Percentiles rank a stretch among this genome's conserved stretches.
phyloP scores from a whole-genome alignment of 331 rosid species.

The Malus hybrid region DNA sequence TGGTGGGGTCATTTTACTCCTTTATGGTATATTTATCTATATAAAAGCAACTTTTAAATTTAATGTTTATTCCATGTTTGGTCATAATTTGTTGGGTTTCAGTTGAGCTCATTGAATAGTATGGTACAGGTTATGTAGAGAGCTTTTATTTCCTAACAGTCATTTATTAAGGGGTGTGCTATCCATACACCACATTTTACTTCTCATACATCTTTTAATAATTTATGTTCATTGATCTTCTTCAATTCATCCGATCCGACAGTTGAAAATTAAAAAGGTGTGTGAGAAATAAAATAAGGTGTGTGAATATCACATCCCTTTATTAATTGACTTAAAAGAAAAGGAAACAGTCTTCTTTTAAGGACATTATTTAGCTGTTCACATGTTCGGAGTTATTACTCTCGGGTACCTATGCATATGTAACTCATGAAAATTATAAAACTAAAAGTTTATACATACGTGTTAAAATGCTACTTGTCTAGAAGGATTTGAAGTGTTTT shows the following conservation, averaged over 20 bases:
- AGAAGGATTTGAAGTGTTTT: not conserved
- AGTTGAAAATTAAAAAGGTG: too few relatives aligned
- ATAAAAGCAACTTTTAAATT: not conserved
- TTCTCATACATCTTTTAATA: too few relatives aligned
- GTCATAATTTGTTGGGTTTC: not conserved
- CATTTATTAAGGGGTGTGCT: not conserved
- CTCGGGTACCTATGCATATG: not conserved
- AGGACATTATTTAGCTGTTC: not conserved
- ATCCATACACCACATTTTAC: too few relatives aligned
- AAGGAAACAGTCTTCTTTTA: not conserved
- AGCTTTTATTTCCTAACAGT: not conserved
- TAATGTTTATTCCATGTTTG: not conserved
- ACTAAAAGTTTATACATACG: too few relatives aligned
- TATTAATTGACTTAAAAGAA: not conserved
- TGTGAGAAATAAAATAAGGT: too few relatives aligned
- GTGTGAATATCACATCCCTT: not conserved
- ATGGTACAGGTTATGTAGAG: not conserved
- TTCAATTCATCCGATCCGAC: too few relatives aligned
- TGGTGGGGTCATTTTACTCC: not conserved
- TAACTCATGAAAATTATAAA: too few relatives aligned
- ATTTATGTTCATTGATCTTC: too few relatives aligned
- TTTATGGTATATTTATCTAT: not conserved
- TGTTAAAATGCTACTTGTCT: not conserved
- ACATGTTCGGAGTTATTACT: not conserved
- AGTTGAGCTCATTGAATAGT: constrained; percentile 6